These are phyloP conservation scores for Thielaviopsis euricoi DNA, from an alignment of 2,329 filamentous ascomycete genomes.

Conservation along the genomic window DNA sequence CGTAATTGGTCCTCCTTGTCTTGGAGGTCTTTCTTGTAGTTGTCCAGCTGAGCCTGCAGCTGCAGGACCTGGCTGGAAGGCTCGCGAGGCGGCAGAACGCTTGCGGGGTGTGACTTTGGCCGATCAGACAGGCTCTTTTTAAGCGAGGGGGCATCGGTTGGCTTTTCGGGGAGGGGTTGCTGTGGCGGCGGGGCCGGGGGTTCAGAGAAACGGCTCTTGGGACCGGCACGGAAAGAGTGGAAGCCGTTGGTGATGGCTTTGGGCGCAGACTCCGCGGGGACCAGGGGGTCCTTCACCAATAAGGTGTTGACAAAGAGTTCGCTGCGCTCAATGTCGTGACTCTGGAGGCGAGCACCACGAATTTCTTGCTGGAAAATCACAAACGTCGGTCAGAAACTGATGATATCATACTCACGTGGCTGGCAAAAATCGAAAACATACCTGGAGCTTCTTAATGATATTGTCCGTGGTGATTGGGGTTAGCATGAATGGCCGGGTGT, in stretches of 20 bases:
- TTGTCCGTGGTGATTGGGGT: slow-evolving; percentile 86
- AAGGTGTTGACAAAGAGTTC: slow-evolving; percentile 66
- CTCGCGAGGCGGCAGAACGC: slow-evolving; percentile 40
- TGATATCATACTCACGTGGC: background rate
- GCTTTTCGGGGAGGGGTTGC: slow-evolving; percentile 85
- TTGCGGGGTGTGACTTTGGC: slow-evolving; percentile 38
- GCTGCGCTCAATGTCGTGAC: slow-evolving; percentile 68
- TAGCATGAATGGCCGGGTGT: slow-evolving; percentile 71
- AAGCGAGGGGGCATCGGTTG: slow-evolving; percentile 52
- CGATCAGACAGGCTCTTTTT: slow-evolving; percentile 64
- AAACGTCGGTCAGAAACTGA: background rate
- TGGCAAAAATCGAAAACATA: slow-evolving; percentile 38
- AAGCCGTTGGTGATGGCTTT: slow-evolving; percentile 33
- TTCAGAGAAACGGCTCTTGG: slow-evolving; percentile 76
- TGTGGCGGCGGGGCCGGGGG: slow-evolving; percentile 87
- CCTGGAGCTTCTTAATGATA: slow-evolving; percentile 74
- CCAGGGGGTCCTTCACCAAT: slow-evolving; percentile 52
- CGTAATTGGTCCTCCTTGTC: slow-evolving; percentile 14
- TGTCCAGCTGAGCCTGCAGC: slow-evolving; percentile 69
- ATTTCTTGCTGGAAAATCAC: slow-evolving; percentile 54
- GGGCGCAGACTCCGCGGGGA: slow-evolving; percentile 30
- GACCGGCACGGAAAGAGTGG: slow-evolving; percentile 48
- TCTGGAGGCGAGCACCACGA: slow-evolving; percentile 74
- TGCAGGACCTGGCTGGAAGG: slow-evolving; percentile 59
- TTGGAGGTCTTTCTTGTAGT: slow-evolving; percentile 70